A percentile compares a stretch with the other conserved stretches of the same genome.
These are phyloP conservation scores for Solanum stenotomum DNA, from an alignment of 257 asterid species.

Conservation along the genomic window DNA sequence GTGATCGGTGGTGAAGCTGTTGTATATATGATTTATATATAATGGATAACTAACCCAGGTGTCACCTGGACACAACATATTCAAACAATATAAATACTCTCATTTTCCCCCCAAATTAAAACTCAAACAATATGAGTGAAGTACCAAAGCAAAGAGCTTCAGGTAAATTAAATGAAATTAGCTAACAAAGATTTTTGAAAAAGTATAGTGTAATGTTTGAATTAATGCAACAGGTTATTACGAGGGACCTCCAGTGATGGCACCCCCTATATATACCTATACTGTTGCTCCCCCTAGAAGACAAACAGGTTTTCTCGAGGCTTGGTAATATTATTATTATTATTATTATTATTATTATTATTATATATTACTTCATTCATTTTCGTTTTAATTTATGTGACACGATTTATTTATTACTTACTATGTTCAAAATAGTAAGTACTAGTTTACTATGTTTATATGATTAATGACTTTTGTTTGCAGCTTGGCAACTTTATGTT, in stretches of 20 bases:
- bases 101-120: neutral
- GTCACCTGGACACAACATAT: neutral
- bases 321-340: constrained; percentile 26
- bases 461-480: neutral
- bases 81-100: neutral
- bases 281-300: constrained; percentile 41
- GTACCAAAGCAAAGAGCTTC: constrained; percentile 47
- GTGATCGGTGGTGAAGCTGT: neutral
- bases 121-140: constrained; percentile 28
- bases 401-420: neutral
- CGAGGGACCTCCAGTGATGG: constrained; percentile 75
- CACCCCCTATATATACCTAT: constrained; percentile 54
- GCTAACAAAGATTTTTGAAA: neutral
- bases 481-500: constrained; percentile 67
- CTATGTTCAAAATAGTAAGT: neutral
- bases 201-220: neutral
- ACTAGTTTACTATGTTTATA: neutral
- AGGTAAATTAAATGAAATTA: constrained; percentile 5
- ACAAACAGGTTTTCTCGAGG: constrained; percentile 40
- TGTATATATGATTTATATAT: neutral
- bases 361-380: neutral
- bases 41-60: neutral
- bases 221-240: constrained; percentile 38
- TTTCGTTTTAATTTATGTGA: neutral
- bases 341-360: neutral